These are phyloP conservation scores for Trifolium subterraneum DNA, from an alignment of 306 rosid genomes.

Conservation along the genomic window DNA sequence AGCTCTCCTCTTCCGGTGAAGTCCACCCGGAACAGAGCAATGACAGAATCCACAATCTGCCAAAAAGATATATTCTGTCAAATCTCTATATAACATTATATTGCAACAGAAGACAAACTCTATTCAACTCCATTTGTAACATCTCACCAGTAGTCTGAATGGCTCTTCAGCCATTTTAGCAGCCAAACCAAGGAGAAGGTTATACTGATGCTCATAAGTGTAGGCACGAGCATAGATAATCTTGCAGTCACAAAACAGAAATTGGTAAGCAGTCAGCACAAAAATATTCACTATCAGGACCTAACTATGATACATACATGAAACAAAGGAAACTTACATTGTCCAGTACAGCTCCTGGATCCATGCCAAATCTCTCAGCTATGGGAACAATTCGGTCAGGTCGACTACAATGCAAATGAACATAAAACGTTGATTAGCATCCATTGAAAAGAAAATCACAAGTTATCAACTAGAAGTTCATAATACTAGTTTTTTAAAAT, in stretches of 20 bases:
- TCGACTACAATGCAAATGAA: conserved; percentile 65
- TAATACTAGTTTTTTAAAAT: not conserved
- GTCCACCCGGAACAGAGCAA: conserved; percentile 92
- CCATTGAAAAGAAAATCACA: conserved; percentile 23
- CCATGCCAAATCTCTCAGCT: conserved; percentile 98
- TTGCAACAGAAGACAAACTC: conserved; percentile 19
- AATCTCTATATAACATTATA: conserved; percentile 16
- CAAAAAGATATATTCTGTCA: conserved; percentile 38
- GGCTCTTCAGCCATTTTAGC: conserved; percentile 99
- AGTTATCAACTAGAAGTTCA: conserved; percentile 26
- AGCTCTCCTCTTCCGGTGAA: conserved; percentile 97
- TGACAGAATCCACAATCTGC: conserved; percentile 90
- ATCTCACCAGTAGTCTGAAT: conserved; percentile 81
- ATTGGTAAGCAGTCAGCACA: conserved; percentile 44
- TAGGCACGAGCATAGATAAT: conserved; percentile 97
- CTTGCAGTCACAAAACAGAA: conserved; percentile 52
- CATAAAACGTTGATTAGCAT: conserved; percentile 23
- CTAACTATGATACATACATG: conserved; percentile 6
- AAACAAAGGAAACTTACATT: conserved; percentile 61
- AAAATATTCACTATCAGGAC: conserved; percentile 31
- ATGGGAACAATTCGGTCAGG: conserved; percentile 90
- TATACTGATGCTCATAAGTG: conserved; percentile 91
- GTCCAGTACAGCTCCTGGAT: conserved; percentile 93
- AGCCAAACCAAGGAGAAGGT: conserved; percentile 91
- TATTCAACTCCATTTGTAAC: not conserved